Conservation (phyloP, 164 flowering plant genomes). For the Kingdonia uniflora region DNA sequence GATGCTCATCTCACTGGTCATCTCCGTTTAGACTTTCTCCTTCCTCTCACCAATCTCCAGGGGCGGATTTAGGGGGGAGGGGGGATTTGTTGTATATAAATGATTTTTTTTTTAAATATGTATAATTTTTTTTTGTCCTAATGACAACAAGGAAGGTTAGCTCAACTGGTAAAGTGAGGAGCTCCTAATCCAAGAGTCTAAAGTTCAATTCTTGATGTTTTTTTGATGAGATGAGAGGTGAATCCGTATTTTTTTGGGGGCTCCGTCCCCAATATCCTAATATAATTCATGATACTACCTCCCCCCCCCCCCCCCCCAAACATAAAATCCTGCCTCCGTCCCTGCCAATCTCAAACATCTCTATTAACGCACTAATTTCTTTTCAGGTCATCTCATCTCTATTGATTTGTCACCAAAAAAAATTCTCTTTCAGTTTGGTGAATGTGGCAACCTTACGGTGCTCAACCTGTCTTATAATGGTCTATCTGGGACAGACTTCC, state of each 20-base stretch:
- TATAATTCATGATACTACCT: no score
- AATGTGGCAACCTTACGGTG: conserved; percentile 42
- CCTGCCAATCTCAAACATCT: conserved; percentile 25
- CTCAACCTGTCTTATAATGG: conserved; percentile 43
- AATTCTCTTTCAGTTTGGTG: conserved; percentile 35
- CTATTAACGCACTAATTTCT: conserved; percentile 59
- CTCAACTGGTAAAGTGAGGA: not conserved
- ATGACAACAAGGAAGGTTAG: not conserved
- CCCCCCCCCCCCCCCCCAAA: not conserved
- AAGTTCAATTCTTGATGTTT: no score
- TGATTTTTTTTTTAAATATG: not conserved
- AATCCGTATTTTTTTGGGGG: no score
- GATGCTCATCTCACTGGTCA: not conserved
- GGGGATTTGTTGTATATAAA: no score
- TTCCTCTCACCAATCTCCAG: not conserved
- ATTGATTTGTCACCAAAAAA: no score
- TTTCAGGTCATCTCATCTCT: no score
- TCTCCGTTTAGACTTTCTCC: not conserved
- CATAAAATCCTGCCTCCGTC: not conserved
- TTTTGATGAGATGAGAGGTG: no score
- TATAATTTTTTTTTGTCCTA: not conserved
- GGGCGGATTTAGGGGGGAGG: no score
- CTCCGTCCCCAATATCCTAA: no score
- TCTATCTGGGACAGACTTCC: conserved; percentile 34
- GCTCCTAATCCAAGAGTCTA: no score